Evolutionary conservation across 2,329 filamentous ascomycete species (phyloP).

Genomic region (Ophiobolus disseminans): DNA sequence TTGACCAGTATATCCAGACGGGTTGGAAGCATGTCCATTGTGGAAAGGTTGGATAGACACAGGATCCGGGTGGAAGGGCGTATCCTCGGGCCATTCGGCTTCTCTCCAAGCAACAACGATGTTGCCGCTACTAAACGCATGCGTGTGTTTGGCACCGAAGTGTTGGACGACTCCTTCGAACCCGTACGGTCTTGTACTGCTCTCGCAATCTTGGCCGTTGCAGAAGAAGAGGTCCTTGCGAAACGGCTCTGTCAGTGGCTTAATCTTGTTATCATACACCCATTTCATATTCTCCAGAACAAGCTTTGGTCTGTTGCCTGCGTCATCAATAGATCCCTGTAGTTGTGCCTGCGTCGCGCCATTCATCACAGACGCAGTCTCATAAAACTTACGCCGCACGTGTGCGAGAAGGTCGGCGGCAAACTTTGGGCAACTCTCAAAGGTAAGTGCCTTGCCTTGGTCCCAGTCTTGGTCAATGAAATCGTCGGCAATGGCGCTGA

Average conservation of each 20-base stretch:
- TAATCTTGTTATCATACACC: conserved; percentile 80
- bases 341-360: conserved; percentile 47
- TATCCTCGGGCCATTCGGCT: conserved; percentile 77
- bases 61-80: conserved; percentile 74
- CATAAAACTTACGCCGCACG: conserved; percentile 71
- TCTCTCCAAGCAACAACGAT: conserved; percentile 77
- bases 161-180: conserved; percentile 84
- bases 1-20: conserved; percentile 37
- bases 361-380: conserved; percentile 62
- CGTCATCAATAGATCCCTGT: conserved; percentile 12
- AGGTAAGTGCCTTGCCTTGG: conserved; percentile 67
- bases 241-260: conserved; percentile 69
- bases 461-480: conserved; percentile 71
- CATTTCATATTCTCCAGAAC: conserved; percentile 87
- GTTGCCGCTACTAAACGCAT: conserved; percentile 71
- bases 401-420: conserved; percentile 74
- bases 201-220: conserved; percentile 66
- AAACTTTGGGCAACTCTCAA: conserved; percentile 70
- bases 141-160: conserved; percentile 82
- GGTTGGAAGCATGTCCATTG: conserved; percentile 39
- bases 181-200: conserved; percentile 71
- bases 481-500: conserved; percentile 73
- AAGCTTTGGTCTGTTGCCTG: conserved; percentile 66
- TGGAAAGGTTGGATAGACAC: conserved; percentile 49
- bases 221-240: conserved; percentile 79